Evolutionary conservation across 2,329 filamentous ascomycete species (phyloP).

Genomic region (Paecilomyces fulvus): DNA sequence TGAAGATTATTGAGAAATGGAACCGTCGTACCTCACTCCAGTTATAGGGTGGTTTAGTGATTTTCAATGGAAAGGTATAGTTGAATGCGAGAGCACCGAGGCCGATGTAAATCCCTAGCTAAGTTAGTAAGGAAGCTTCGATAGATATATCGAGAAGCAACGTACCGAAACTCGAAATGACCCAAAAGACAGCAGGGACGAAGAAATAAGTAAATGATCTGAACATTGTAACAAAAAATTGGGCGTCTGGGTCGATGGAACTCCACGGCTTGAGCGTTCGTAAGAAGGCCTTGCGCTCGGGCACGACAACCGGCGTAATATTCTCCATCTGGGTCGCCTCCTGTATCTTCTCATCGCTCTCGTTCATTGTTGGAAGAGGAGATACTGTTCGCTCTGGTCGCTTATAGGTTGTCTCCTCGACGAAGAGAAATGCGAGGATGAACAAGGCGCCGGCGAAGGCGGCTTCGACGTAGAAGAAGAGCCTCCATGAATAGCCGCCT

Average conservation of each 20-base stretch:
- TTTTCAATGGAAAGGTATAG: conserved; percentile 43
- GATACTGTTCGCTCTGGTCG: conserved; percentile 21
- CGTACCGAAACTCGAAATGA: conserved; percentile 41
- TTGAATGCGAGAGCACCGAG: conserved; percentile 44
- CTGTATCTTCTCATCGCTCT: conserved; percentile 5
- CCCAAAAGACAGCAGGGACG: conserved; percentile 44
- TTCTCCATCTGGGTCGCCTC: conserved; percentile 16
- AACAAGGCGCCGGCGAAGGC: conserved; percentile 42
- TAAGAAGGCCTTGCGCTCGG: conserved; percentile 34
- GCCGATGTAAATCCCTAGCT: conserved; percentile 36
- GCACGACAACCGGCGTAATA: conserved; percentile 13
- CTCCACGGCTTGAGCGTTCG: conserved; percentile 38
- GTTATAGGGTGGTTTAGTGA: conserved; percentile 38
- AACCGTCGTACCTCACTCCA: conserved; percentile 31
- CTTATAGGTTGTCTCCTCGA: conserved; percentile 52
- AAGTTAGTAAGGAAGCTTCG: neutral
- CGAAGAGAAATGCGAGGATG: conserved; percentile 48
- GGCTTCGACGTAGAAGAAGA: conserved; percentile 54
- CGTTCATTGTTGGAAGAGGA: conserved; percentile 3
- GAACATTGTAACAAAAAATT: conserved; percentile 39
- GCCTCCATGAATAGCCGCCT: conserved; percentile 49
- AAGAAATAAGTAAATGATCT: conserved; percentile 42
- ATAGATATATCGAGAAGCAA: neutral
- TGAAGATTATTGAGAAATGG: neutral
- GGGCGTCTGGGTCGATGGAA: conserved; percentile 33